Percentiles rank a stretch among this genome's conserved stretches.
Conservation (phyloP, 345 rosid species). For the Durio zibethinus region DNA sequence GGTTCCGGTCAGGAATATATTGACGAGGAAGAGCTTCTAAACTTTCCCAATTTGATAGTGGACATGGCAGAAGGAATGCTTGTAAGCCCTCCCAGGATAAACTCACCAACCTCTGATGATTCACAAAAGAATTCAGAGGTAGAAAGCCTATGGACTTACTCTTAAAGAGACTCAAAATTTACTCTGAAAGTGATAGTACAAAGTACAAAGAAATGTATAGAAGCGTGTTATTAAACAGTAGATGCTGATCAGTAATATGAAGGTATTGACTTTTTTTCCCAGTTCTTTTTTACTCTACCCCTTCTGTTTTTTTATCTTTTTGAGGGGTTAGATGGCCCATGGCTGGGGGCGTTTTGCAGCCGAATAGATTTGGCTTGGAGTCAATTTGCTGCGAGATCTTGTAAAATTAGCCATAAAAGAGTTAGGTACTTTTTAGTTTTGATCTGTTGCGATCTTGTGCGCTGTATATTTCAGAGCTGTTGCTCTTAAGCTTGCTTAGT, state of each 20-base stretch:
- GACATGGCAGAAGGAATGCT: constrained; percentile 80
- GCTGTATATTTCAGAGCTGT: not conserved
- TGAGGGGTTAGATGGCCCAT: not conserved
- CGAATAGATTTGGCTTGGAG: not conserved
- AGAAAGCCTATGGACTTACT: constrained; percentile 55
- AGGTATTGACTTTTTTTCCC: not conserved
- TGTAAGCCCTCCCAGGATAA: constrained; percentile 68
- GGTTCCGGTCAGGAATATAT: constrained; percentile 29
- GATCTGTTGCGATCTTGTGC: not conserved
- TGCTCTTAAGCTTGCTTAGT: not conserved
- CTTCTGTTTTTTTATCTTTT: not conserved
- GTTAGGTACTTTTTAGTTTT: not conserved
- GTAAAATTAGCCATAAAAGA: not conserved
- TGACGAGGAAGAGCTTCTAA: constrained; percentile 53
- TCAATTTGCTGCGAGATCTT: not conserved
- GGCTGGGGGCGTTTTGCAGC: not conserved
- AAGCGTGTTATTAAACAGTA: not conserved
- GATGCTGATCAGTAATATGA: not conserved
- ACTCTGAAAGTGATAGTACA: not conserved
- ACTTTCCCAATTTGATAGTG: constrained; percentile 59
- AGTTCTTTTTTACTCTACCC: no score
- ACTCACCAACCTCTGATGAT: constrained; percentile 41
- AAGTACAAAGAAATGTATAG: not conserved
- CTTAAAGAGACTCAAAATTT: constrained; percentile 4
- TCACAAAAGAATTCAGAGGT: constrained; percentile 51